Percentiles rank a stretch among this genome's conserved stretches.
These are phyloP conservation scores for Samsoniella hepiali DNA, from an alignment of 2,329 filamentous ascomycete species.

Conservation along the genomic window DNA sequence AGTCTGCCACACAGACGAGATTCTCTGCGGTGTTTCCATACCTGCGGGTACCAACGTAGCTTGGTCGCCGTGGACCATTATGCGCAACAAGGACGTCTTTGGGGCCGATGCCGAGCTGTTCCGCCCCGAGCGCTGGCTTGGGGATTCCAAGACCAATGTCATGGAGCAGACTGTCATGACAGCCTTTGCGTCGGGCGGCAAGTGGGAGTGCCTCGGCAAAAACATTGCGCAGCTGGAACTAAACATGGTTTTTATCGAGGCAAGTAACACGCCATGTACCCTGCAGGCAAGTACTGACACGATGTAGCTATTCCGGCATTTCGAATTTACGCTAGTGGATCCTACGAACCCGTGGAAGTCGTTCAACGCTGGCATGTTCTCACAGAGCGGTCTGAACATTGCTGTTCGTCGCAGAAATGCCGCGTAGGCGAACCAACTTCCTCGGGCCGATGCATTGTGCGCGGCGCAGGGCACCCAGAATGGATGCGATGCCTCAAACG, in stretches of 20 bases:
- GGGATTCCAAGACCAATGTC: constrained; percentile 22
- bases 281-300: not conserved
- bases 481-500: not conserved
- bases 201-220: constrained; percentile 31
- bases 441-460: not conserved
- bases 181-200: constrained; percentile 30
- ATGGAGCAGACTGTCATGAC: constrained; percentile 31
- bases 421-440: not conserved
- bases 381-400: constrained; percentile 16
- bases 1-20: constrained; percentile 19
- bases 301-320: constrained; percentile 22
- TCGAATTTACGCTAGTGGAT: constrained; percentile 22
- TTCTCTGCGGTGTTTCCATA: constrained; percentile 19
- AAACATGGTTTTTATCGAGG: constrained; percentile 34
- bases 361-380: constrained; percentile 20
- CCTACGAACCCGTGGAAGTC: constrained; percentile 22
- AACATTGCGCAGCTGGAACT: constrained; percentile 31
- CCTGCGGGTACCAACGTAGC: constrained; percentile 24
- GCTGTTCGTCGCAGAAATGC: not conserved
- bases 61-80: constrained; percentile 27
- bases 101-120: constrained; percentile 26
- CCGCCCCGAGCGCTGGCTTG: constrained; percentile 28
- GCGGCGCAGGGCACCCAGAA: not conserved
- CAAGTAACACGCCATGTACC: constrained; percentile 16
- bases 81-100: constrained; percentile 24